A percentile compares a stretch with the other conserved stretches of the same genome.
phyloP scores from a whole-genome alignment of 108 stramenopile genomes.

The Conticribra guillardii region DNA sequence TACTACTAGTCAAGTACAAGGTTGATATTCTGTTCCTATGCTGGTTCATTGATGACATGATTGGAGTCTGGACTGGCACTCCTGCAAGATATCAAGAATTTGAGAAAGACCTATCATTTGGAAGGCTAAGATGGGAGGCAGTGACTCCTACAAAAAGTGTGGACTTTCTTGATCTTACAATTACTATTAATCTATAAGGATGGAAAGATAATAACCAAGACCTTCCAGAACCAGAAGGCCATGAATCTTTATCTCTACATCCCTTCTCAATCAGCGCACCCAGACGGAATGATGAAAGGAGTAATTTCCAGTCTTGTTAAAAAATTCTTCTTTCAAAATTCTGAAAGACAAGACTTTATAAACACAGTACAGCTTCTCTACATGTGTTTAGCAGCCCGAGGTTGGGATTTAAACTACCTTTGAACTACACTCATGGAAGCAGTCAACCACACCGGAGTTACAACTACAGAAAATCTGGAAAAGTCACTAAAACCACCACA shows the following conservation, averaged over 20 bases:
- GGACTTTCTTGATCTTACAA: not conserved
- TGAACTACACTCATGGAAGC: too few species aligned
- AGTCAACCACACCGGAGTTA: not conserved
- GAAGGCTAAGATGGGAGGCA: not conserved
- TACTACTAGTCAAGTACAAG: not conserved
- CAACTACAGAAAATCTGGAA: not conserved
- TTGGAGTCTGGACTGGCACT: constrained; percentile 6
- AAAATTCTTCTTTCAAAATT: not conserved
- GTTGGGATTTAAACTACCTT: too few species aligned
- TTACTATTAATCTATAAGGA: not conserved
- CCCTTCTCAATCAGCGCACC: not conserved
- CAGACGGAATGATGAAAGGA: not conserved
- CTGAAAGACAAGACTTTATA: not conserved
- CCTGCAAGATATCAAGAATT: not conserved
- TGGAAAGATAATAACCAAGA: not conserved
- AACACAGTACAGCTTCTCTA: too few species aligned
- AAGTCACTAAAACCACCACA: not conserved
- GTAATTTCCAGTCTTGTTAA: not conserved
- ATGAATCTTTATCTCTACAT: not conserved
- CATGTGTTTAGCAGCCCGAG: too few species aligned
- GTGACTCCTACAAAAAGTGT: not conserved
- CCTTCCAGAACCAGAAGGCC: not conserved
- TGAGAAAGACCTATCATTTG: not conserved
- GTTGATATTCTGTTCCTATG: not conserved
- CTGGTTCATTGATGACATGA: constrained; percentile 10